A percentile compares a stretch with the other conserved stretches of the same genome.
These are phyloP conservation scores for Leptomonas seymouri DNA, from an alignment of 208 protist genomes.

Conservation along the genomic window DNA sequence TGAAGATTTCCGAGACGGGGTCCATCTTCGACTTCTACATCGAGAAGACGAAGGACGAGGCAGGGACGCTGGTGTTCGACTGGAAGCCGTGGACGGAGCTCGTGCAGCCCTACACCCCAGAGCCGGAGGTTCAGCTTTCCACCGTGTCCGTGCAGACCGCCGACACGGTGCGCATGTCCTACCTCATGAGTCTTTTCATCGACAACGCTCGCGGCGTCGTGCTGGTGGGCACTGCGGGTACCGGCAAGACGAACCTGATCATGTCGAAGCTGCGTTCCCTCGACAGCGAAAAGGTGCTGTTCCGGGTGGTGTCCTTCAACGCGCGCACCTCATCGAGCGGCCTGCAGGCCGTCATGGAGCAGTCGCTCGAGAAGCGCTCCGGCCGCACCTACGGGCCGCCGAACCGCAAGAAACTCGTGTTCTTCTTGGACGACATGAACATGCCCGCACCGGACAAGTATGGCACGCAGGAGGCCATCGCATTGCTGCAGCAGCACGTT, in stretches of 20 bases:
- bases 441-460: slow-evolving; percentile 99
- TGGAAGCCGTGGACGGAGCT: slow-evolving; percentile 94
- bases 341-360: slow-evolving; percentile 97
- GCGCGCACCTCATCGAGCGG: slow-evolving; percentile 92
- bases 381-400: slow-evolving; percentile 95
- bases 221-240: slow-evolving; percentile 97
- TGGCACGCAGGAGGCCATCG: slow-evolving; percentile 97
- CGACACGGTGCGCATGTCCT: slow-evolving; percentile 96
- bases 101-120: slow-evolving; percentile 93
- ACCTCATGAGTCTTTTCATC: slow-evolving; percentile 95
- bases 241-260: slow-evolving; percentile 98
- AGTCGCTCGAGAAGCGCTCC: slow-evolving; percentile 97
- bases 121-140: slow-evolving; percentile 87
- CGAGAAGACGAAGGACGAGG: slow-evolving; percentile 90
- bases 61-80: slow-evolving; percentile 72
- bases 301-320: slow-evolving; percentile 97
- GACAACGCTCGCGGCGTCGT: slow-evolving; percentile 95
- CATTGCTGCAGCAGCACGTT: slow-evolving; percentile 97
- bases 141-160: slow-evolving; percentile 95
- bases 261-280: slow-evolving; percentile 95
- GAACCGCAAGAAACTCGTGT: slow-evolving; percentile 97
- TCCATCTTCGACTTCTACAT: slow-evolving; percentile 98
- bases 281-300: slow-evolving; percentile 92
- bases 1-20: slow-evolving; percentile 91
- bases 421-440: slow-evolving; percentile 99